Percentiles rank a stretch among this genome's conserved stretches.
phyloP scores from a whole-genome alignment of 1,284 basidiomycete species.

The Apiotrichum gracile region DNA sequence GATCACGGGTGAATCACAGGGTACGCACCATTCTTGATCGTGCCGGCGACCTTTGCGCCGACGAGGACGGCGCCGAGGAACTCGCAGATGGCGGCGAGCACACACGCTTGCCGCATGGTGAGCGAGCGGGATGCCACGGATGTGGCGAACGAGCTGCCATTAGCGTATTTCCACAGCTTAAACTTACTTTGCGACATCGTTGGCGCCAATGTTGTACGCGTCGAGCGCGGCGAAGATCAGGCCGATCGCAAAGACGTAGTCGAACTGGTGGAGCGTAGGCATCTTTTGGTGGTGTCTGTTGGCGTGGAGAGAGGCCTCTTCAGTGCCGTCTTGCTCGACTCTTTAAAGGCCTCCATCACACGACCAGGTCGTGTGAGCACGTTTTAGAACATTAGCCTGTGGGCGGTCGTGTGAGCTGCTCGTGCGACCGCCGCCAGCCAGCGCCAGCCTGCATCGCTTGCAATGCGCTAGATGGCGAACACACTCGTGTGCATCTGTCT shows the following conservation, averaged over 20 bases:
- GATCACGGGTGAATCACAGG: too few relatives aligned
- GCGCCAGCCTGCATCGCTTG: too few relatives aligned
- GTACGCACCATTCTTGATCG: conserved; percentile 48
- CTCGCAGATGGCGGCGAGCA: conserved; percentile 48
- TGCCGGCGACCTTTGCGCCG: conserved; percentile 47
- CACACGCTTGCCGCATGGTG: conserved; percentile 47
- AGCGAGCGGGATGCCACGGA: conserved; percentile 49
- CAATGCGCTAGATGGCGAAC: too few relatives aligned
- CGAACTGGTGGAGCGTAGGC: conserved; percentile 49
- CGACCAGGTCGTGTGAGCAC: too few relatives aligned
- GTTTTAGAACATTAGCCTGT: too few relatives aligned
- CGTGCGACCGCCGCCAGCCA: too few relatives aligned
- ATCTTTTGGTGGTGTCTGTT: conserved; percentile 43
- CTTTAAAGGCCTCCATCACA: too few relatives aligned
- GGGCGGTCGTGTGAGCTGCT: too few relatives aligned
- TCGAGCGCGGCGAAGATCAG: conserved; percentile 48
- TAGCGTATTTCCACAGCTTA: not conserved
- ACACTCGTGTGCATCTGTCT: too few relatives aligned
- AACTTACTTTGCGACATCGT: conserved; percentile 36
- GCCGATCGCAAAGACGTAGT: conserved; percentile 50
- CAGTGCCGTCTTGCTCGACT: too few relatives aligned
- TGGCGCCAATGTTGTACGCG: conserved; percentile 51
- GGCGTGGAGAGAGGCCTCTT: too few relatives aligned
- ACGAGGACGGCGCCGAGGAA: conserved; percentile 49
- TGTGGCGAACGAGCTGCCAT: conserved; percentile 48